Evolutionary conservation across 2,329 filamentous ascomycete genomes (phyloP), one percentile per base, ranked within the genome.

Genomic region (Sclerotinia spermophila): DNA sequence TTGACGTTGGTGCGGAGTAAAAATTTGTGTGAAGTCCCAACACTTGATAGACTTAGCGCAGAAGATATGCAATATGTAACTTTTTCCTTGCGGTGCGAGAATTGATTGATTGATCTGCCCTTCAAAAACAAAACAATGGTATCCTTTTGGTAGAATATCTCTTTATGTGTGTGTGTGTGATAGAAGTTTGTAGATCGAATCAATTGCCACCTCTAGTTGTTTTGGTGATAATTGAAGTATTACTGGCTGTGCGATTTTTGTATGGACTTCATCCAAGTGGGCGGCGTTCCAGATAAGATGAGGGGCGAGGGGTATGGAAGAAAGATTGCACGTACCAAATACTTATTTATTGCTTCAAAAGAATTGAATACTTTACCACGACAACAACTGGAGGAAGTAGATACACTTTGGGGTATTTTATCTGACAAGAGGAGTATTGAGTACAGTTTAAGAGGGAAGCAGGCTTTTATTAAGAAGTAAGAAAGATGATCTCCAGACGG

Each of bases 21-120:
- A 67, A n/a, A 19, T 44, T 40, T n/a, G 24, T 40, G 58, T 53
- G 4, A 42, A 27, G 38, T 69, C 59, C 59, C 60, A 56, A 56
- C 48, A 64, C 67, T 69, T 55, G 45, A 62, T 55, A 24, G 40
- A 53, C 56, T 48, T 69, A 69, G 67, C 67, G 67, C 58, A 69
- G 48, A 44, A 64, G 44, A 33, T 30, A 56, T 45, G 45, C 55
- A 64, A 19, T 35, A 15, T n/a, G 56, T 42, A 56, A 58, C 42
- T 19, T 40, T 21, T 15, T 38, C 55, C 51, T 56, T 44, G 56
- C 45, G 21, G 66, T 44, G 48, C 33, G 56, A 8, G 24, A 30
- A 62, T 42, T 5, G 19, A 35, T 21, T 53, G 35, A 13, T 68
- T 44, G 27, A 66, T 24, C 35, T 66, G 11, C 15, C 11, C 17